phyloP scores from a whole-genome alignment of 768 basidiomycete species.

The Mrakia blollopis region DNA sequence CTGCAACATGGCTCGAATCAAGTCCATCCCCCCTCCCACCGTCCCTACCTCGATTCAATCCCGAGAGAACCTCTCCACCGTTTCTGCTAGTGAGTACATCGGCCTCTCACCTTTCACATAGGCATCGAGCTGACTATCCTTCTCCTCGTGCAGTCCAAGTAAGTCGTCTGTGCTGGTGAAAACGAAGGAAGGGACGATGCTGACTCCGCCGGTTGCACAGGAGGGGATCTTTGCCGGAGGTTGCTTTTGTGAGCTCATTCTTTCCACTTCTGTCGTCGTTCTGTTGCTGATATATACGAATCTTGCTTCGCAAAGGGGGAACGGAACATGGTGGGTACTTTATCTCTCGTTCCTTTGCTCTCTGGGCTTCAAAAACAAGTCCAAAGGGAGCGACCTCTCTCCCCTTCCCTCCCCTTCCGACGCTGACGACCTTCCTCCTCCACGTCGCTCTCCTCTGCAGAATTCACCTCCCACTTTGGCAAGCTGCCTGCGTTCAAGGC shows the following conservation, averaged over 20 bases:
- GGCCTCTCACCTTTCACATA: background rate
- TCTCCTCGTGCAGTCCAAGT: background rate
- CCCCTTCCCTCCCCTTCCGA: background rate
- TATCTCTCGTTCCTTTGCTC: background rate
- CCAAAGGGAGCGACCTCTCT: background rate
- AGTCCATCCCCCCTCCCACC: constrained; percentile 23
- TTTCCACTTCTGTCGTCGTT: background rate
- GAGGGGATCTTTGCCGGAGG: constrained; percentile 8
- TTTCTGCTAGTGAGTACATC: background rate
- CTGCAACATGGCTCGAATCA: constrained; percentile 8
- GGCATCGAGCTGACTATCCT: background rate
- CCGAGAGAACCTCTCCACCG: background rate
- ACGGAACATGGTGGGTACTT: background rate
- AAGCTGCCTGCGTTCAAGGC: constrained; percentile 9
- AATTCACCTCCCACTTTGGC: constrained; percentile 21
- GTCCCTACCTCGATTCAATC: constrained; percentile 23
- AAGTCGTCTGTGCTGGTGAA: background rate
- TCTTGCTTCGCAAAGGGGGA: background rate
- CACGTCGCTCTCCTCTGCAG: background rate
- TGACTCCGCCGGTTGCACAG: constrained; percentile 11
- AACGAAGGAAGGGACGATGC: background rate
- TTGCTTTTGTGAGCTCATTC: constrained; percentile 21
- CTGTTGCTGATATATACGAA: background rate
- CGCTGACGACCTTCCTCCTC: background rate
- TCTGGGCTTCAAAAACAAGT: background rate